phyloP scores from a whole-genome alignment of 225 moss, liverwort and hornwort genomes.

The Neckera pumila region DNA sequence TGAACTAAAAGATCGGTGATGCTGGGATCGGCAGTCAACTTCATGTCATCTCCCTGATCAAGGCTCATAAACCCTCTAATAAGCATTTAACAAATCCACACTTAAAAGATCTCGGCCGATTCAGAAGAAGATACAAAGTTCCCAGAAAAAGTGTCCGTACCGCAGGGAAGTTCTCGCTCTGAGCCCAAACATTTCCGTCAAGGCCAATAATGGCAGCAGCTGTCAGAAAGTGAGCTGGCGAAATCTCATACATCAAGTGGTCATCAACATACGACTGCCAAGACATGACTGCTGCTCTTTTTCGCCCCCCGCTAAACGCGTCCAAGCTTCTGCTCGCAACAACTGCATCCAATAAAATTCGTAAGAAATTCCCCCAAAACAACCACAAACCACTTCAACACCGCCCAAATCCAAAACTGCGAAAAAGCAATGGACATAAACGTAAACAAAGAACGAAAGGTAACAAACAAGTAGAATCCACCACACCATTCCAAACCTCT shows the following conservation, averaged over 20 bases:
- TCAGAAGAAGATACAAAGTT: neutral
- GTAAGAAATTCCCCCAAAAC: neutral
- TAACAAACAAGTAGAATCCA: neutral
- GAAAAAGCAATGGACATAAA: neutral
- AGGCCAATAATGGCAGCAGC: slow-evolving; percentile 65
- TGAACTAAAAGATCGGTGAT: neutral
- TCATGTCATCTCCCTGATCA: neutral
- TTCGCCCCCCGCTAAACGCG: neutral
- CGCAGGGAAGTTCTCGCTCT: slow-evolving; percentile 32
- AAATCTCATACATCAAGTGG: slow-evolving; percentile 50
- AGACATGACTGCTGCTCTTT: slow-evolving; percentile 42
- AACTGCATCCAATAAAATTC: neutral
- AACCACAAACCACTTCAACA: neutral
- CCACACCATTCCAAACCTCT: neutral
- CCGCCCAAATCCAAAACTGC: neutral
- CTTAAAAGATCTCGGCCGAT: neutral
- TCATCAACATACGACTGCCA: slow-evolving; percentile 76
- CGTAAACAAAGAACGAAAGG: neutral
- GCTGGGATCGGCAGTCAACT: neutral
- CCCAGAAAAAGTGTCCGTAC: neutral
- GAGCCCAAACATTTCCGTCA: slow-evolving; percentile 69
- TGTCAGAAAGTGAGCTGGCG: slow-evolving; percentile 5
- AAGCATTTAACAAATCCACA: neutral
- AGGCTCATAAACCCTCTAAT: neutral
- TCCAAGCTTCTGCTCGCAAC: neutral